Evolutionary conservation across 805 yeast species (phyloP).

Genomic region (Candida nanaspora): DNA sequence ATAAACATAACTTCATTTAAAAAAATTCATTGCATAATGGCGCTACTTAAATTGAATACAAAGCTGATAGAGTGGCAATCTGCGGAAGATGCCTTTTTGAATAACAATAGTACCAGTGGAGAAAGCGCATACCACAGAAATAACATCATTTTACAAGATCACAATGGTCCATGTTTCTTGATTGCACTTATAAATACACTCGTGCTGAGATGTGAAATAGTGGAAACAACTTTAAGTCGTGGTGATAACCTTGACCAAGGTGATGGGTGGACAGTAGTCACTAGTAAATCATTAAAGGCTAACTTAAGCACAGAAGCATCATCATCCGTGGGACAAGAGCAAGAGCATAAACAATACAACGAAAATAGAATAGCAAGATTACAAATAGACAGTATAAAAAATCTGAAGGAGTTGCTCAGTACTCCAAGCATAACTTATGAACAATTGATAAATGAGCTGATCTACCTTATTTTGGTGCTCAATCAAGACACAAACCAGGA

Average conservation of each 20-base stretch:
- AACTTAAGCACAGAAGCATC: not conserved
- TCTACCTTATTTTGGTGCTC: conserved; percentile 33
- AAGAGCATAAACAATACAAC: not conserved
- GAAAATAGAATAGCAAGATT: not conserved
- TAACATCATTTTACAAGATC: conserved; percentile 66
- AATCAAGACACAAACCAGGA: conserved; percentile 14
- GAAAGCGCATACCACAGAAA: conserved; percentile 32
- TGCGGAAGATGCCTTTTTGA: not conserved
- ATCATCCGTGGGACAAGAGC: not conserved
- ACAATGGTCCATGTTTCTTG: conserved; percentile 85
- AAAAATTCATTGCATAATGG: no score
- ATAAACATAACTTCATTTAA: no score
- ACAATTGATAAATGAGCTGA: conserved; percentile 41
- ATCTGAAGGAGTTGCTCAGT: conserved; percentile 16
- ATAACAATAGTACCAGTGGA: no score
- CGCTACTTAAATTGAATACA: not conserved
- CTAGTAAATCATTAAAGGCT: no score
- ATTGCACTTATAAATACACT: conserved; percentile 71
- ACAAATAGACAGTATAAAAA: not conserved
- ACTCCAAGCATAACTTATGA: conserved; percentile 22
- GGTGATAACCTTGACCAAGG: conserved; percentile 2
- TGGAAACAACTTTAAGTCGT: not conserved
- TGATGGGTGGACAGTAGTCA: conserved; percentile 15
- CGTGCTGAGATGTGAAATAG: conserved; percentile 38
- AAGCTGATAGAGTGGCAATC: not conserved